Evolutionary conservation across 352 stramenopile genomes (phyloP).

Genomic region (Phytopythium sindhum): DNA sequence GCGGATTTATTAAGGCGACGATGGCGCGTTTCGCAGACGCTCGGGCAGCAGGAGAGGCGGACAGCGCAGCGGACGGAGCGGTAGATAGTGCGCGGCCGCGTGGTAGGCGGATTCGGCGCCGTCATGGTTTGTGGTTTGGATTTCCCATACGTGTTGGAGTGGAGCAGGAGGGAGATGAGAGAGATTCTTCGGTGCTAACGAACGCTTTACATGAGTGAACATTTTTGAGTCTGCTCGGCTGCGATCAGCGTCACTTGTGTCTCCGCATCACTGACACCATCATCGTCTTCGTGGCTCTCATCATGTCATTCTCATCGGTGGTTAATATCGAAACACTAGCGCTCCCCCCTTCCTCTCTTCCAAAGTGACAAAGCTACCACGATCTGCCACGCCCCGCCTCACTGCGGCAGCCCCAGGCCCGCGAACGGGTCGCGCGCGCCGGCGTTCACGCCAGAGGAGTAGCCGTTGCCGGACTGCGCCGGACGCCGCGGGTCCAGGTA

Average conservation of each 20-base stretch:
- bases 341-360: background rate
- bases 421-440: conserved; percentile 60
- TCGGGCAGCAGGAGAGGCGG: background rate
- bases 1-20: conserved; percentile 3
- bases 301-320: background rate
- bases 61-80: background rate
- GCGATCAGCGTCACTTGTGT: background rate
- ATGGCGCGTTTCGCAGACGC: background rate
- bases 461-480: conserved; percentile 6
- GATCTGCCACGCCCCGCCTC: conserved; percentile 15
- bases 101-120: background rate
- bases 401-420: conserved; percentile 57
- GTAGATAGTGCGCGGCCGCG: background rate
- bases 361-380: background rate
- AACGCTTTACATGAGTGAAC: conserved; percentile 5
- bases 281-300: too few species aligned
- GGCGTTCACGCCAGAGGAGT: conserved; percentile 10
- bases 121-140: background rate
- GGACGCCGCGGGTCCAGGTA: conserved; percentile 35
- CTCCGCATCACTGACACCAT: background rate
- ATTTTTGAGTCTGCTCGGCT: conserved; percentile 16
- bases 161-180: background rate
- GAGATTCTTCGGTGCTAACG: conserved; percentile 13
- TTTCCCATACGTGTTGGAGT: background rate
- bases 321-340: background rate